Percentiles rank a stretch among this genome's conserved stretches.
Evolutionary conservation across 2,329 filamentous ascomycete species (phyloP).

Genomic region (Ustulina deusta): DNA sequence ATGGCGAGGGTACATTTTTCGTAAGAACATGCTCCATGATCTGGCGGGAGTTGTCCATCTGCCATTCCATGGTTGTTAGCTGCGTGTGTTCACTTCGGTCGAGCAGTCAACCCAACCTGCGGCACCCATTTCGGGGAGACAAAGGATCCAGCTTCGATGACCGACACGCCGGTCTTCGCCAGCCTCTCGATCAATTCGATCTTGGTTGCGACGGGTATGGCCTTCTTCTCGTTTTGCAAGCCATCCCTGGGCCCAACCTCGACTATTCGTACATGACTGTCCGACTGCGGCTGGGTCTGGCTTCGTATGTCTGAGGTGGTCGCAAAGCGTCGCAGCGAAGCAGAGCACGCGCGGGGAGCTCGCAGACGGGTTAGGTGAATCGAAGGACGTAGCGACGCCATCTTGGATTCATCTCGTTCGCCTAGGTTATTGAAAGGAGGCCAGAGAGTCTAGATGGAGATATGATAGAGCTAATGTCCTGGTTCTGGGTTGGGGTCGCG

Average conservation of each 20-base stretch:
- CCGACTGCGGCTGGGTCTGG: slow-evolving; percentile 37
- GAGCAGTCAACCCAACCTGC: slow-evolving; percentile 61
- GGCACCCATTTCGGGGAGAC: slow-evolving; percentile 76
- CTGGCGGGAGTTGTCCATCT: slow-evolving; percentile 84
- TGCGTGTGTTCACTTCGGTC: neutral
- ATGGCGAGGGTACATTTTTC: slow-evolving; percentile 64
- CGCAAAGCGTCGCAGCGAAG: slow-evolving; percentile 45
- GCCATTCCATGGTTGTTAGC: slow-evolving; percentile 33
- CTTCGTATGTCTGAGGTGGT: slow-evolving; percentile 49
- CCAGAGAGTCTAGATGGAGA: slow-evolving; percentile 1
- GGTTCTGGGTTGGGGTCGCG: slow-evolving; percentile 1
- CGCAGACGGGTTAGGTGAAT: slow-evolving; percentile 46
- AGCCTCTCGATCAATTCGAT: slow-evolving; percentile 71
- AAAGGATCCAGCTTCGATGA: slow-evolving; percentile 75
- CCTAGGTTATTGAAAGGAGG: slow-evolving; percentile 5
- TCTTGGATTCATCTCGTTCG: slow-evolving; percentile 46
- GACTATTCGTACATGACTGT: slow-evolving; percentile 61
- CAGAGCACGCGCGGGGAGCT: slow-evolving; percentile 34
- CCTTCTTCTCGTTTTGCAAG: slow-evolving; percentile 73
- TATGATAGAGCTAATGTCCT: neutral
- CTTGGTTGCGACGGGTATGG: slow-evolving; percentile 70
- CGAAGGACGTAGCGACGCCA: slow-evolving; percentile 50
- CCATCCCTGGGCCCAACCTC: slow-evolving; percentile 78
- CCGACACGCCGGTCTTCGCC: slow-evolving; percentile 66
- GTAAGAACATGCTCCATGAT: slow-evolving; percentile 77